Conservation (phyloP, 129 eudicot genomes). For the Escallonia rubra region DNA sequence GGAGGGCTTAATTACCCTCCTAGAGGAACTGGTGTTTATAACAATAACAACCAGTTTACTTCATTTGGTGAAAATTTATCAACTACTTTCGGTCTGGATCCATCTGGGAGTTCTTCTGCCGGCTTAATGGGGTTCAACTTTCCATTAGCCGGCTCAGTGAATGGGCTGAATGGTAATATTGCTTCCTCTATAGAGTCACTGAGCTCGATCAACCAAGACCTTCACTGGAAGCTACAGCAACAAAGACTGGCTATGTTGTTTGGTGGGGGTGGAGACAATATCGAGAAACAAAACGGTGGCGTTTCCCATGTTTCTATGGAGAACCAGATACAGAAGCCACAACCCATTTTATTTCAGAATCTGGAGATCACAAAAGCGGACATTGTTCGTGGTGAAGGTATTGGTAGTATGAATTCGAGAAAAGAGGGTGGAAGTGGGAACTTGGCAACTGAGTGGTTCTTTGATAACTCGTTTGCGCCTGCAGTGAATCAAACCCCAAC, state of each 20-base stretch:
- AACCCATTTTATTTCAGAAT: conserved; percentile 66
- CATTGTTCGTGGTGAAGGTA: conserved; percentile 13
- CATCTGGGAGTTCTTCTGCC: conserved; percentile 18
- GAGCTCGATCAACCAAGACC: conserved; percentile 80
- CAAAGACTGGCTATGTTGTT: conserved; percentile 61
- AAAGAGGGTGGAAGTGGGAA: conserved; percentile 28
- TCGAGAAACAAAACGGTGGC: conserved; percentile 19
- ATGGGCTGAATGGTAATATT: conserved; percentile 28
- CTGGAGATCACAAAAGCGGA: conserved; percentile 46
- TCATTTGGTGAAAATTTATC: too few species aligned
- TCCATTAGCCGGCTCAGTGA: conserved; percentile 15
- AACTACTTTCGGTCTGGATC: conserved; percentile 33
- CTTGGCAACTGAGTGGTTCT: conserved; percentile 56
- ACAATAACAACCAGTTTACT: conserved; percentile 3
- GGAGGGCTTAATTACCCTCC: conserved; percentile 14
- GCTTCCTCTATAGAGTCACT: conserved; percentile 80
- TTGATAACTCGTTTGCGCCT: conserved; percentile 37
- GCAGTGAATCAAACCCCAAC: conserved; percentile 24
- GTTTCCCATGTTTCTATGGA: background rate
- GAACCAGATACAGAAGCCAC: conserved; percentile 26
- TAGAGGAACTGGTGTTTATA: conserved; percentile 15
- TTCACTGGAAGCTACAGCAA: conserved; percentile 91
- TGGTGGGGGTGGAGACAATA: conserved; percentile 30
- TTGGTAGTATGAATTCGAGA: conserved; percentile 12
- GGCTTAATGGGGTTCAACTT: conserved; percentile 36